These are phyloP conservation scores for Bocquillonia castaneifolia DNA, from an alignment of 441 rosid species.

Conservation along the genomic window DNA sequence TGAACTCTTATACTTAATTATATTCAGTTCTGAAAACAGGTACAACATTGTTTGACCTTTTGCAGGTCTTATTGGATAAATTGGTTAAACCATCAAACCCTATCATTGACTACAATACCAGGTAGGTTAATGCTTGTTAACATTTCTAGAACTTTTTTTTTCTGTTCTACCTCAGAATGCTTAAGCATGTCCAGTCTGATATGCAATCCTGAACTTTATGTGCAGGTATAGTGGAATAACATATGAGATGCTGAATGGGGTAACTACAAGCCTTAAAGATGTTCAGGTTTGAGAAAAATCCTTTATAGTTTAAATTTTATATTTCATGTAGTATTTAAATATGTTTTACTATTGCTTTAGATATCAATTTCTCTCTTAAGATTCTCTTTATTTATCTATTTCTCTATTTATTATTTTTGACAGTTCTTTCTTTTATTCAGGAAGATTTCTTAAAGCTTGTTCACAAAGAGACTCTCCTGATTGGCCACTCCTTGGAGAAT, in stretches of 20 bases:
- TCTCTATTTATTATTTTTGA: conserved; percentile 20
- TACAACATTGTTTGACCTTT: conserved; percentile 5
- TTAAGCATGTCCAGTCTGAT: background rate
- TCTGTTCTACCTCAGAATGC: background rate
- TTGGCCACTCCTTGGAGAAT: conserved; percentile 95
- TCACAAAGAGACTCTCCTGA: conserved; percentile 72
- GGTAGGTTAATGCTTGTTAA: conserved; percentile 38
- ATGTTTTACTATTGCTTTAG: conserved; percentile 10
- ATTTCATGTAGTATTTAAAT: background rate
- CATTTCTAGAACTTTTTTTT: background rate
- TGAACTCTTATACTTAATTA: background rate
- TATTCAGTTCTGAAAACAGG: background rate
- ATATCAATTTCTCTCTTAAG: conserved; percentile 12
- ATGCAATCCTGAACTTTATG: conserved; percentile 14
- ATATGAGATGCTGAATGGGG: conserved; percentile 62
- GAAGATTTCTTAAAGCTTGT: conserved; percentile 78
- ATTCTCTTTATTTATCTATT: too few relatives aligned
- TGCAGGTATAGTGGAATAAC: conserved; percentile 95
- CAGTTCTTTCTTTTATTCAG: conserved; percentile 46
- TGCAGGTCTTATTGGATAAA: conserved; percentile 83
- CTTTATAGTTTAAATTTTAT: background rate
- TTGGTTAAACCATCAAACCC: conserved; percentile 78
- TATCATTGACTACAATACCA: conserved; percentile 81
- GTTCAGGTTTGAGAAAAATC: conserved; percentile 30
- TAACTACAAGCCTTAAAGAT: conserved; percentile 76